phyloP scores from a whole-genome alignment of 192 early-diverging fungal genomes.

The Kappamyces sp. region DNA sequence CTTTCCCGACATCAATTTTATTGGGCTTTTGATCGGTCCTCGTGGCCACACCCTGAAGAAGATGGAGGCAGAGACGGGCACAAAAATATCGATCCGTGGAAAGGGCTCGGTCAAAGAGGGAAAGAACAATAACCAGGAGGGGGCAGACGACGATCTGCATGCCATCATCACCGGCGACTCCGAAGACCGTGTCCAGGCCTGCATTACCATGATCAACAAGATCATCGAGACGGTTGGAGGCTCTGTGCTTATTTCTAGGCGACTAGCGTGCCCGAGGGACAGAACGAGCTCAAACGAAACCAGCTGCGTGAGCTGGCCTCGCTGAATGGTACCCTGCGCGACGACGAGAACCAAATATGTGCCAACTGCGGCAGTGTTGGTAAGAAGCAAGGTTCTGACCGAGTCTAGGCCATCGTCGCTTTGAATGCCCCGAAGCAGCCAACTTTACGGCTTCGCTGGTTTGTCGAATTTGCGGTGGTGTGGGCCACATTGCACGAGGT shows the following conservation, averaged over 20 bases:
- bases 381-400: background rate
- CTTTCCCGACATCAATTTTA: slow-evolving; percentile 96
- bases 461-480: slow-evolving; percentile 83
- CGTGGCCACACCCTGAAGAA: slow-evolving; percentile 96
- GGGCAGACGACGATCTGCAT: slow-evolving; percentile 75
- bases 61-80: slow-evolving; percentile 88
- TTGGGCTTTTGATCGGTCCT: slow-evolving; percentile 90
- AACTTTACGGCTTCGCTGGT: slow-evolving; percentile 83
- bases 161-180: slow-evolving; percentile 84
- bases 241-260: slow-evolving; percentile 44
- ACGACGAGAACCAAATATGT: slow-evolving; percentile 92
- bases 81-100: slow-evolving; percentile 95
- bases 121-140: slow-evolving; percentile 42
- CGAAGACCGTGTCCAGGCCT: slow-evolving; percentile 81
- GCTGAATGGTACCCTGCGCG: slow-evolving; percentile 91
- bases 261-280: slow-evolving; percentile 82
- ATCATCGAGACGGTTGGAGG: slow-evolving; percentile 83
- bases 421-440: slow-evolving; percentile 81
- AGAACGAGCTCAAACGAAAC: slow-evolving; percentile 91
- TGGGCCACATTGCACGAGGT: slow-evolving; percentile 83
- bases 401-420: slow-evolving; percentile 73
- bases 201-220: slow-evolving; percentile 80
- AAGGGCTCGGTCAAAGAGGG: slow-evolving; percentile 96
- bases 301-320: slow-evolving; percentile 92
- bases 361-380: slow-evolving; percentile 79